Evolutionary conservation across 2,329 filamentous ascomycete genomes (phyloP).

Genomic region (Colletotrichum simmondsii): DNA sequence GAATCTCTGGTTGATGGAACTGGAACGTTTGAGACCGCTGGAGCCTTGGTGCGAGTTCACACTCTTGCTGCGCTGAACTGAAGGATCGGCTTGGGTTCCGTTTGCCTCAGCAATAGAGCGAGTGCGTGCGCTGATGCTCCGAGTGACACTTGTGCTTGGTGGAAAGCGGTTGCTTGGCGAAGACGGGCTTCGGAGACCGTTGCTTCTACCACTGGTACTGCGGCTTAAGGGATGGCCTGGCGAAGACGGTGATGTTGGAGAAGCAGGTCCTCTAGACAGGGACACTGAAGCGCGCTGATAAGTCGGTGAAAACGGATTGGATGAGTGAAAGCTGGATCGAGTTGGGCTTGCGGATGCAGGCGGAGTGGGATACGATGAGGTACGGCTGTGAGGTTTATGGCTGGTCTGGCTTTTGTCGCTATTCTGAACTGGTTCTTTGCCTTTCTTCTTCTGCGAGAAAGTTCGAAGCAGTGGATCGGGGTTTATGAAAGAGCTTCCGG

Average conservation of each 20-base stretch:
- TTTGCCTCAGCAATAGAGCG: conserved; percentile 15
- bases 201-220: conserved; percentile 40
- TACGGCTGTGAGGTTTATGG: conserved; percentile 11
- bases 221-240: conserved; percentile 34
- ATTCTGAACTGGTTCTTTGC: conserved; percentile 15
- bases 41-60: conserved; percentile 22
- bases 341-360: conserved; percentile 66
- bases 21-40: conserved; percentile 37
- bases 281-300: conserved; percentile 44
- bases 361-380: conserved; percentile 54
- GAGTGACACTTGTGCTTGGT: conserved; percentile 46
- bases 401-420: conserved; percentile 18
- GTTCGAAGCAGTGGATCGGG: conserved; percentile 38
- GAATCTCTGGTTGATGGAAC: conserved; percentile 67
- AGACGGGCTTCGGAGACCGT: conserved; percentile 42
- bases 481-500: conserved; percentile 66
- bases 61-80: conserved; percentile 28
- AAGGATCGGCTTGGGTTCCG: background rate
- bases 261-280: conserved; percentile 29
- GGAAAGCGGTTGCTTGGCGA: conserved; percentile 33
- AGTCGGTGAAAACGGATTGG: conserved; percentile 52
- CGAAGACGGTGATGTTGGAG: conserved; percentile 33
- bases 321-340: conserved; percentile 55
- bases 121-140: conserved; percentile 39
- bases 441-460: conserved; percentile 39